A percentile compares a stretch with the other conserved stretches of the same genome.
Conservation (phyloP, 1,139 yeast genomes). For the Candida labiduridarum region DNA sequence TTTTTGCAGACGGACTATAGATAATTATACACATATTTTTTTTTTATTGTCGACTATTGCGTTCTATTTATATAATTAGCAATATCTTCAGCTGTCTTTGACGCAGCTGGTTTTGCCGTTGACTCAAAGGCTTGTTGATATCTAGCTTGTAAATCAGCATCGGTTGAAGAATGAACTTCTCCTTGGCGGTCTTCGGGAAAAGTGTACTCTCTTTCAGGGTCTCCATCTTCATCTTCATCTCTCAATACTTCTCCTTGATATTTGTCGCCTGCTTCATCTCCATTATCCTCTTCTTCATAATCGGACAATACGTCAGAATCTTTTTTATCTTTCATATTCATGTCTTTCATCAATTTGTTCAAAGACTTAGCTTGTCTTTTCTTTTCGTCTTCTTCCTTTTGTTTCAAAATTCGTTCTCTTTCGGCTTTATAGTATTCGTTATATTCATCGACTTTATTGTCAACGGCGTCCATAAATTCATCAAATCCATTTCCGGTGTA, state of each 20-base stretch:
- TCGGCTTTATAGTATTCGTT: conserved; percentile 82
- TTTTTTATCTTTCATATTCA: conserved; percentile 55
- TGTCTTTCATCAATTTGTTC: conserved; percentile 75
- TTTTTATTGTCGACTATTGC: conserved; percentile 5
- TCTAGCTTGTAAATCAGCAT: conserved; percentile 63
- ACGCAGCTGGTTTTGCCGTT: conserved; percentile 62
- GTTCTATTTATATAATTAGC: conserved; percentile 58
- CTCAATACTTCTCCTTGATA: conserved; percentile 63
- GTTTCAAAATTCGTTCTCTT: conserved; percentile 76
- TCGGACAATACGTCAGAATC: conserved; percentile 75
- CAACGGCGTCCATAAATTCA: conserved; percentile 81
- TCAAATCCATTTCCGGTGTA: conserved; percentile 94
- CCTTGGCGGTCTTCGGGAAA: conserved; percentile 72
- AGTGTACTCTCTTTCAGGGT: conserved; percentile 66
- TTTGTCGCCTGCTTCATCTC: conserved; percentile 48
- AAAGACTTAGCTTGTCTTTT: conserved; percentile 72
- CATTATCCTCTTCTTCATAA: conserved; percentile 36
- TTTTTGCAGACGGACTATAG: conserved; percentile 12
- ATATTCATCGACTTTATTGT: conserved; percentile 85
- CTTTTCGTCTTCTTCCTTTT: conserved; percentile 77
- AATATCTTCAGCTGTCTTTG: conserved; percentile 69
- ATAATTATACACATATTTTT: conserved; percentile 9
- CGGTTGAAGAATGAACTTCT: conserved; percentile 52
- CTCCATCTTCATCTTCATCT: conserved; percentile 67
- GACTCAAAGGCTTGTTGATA: conserved; percentile 73